Evolutionary conservation across 768 basidiomycete genomes (phyloP).

Genomic region (Floccularia luteovirens): DNA sequence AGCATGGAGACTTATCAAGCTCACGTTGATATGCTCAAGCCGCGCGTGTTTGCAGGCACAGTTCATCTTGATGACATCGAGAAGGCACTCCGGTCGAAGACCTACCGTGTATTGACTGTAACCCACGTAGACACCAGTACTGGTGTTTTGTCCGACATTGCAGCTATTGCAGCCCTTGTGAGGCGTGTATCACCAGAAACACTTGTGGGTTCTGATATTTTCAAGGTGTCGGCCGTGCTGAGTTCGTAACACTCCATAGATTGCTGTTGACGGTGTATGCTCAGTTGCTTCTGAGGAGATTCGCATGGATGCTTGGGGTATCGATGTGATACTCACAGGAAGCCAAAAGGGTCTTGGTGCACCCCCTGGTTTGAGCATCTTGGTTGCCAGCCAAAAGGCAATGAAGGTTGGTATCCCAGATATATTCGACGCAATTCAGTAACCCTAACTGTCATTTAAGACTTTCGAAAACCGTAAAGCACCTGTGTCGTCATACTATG

Average conservation of each 20-base stretch:
- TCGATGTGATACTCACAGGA: constrained; percentile 76
- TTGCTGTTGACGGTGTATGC: constrained; percentile 83
- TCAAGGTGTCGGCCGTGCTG: neutral
- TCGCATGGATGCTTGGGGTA: constrained; percentile 78
- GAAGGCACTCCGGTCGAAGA: constrained; percentile 53
- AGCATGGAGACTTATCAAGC: constrained; percentile 79
- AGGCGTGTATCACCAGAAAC: constrained; percentile 72
- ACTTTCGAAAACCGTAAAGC: constrained; percentile 42
- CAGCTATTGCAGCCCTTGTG: constrained; percentile 60
- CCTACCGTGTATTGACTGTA: constrained; percentile 77
- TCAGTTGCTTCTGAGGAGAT: constrained; percentile 91
- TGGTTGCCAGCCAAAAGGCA: constrained; percentile 68
- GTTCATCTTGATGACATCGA: constrained; percentile 50
- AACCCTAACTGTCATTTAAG: too few species aligned
- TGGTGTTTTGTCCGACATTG: constrained; percentile 74
- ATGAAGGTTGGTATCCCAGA: too few species aligned
- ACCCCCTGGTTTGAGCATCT: constrained; percentile 80
- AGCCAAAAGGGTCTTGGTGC: constrained; percentile 85
- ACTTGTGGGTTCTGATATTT: constrained; percentile 32
- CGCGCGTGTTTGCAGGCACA: constrained; percentile 54
- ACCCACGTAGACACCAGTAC: constrained; percentile 91
- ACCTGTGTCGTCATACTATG: constrained; percentile 67
- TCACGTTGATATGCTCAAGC: constrained; percentile 63
- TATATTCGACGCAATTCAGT: too few species aligned
- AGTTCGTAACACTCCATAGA: constrained; percentile 27